These are phyloP conservation scores for Heterobasidion irregulare DNA, from an alignment of 1,284 basidiomycete species.

Conservation along the genomic window DNA sequence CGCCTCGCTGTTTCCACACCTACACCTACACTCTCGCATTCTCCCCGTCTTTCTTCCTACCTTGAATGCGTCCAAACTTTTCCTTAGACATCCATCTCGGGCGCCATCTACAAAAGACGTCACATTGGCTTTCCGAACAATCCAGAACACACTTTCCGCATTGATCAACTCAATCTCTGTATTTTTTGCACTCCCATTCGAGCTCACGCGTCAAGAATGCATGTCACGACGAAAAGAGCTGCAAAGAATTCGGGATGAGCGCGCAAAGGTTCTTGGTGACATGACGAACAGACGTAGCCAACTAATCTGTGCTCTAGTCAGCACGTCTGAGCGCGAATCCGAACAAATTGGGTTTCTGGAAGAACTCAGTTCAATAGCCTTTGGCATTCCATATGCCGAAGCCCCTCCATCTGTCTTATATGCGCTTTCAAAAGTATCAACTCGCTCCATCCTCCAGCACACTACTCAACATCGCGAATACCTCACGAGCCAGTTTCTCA, in stretches of 20 bases:
- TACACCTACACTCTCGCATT: conserved; percentile 25
- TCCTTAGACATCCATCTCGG: neutral
- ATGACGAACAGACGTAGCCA: conserved; percentile 45
- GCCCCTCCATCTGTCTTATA: conserved; percentile 5
- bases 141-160: conserved; percentile 9
- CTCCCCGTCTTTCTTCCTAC: conserved; percentile 13
- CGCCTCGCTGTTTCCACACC: conserved; percentile 57
- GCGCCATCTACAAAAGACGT: conserved; percentile 9
- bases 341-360: conserved; percentile 7
- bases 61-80: conserved; percentile 1
- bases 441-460: conserved; percentile 21
- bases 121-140: conserved; percentile 11
- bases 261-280: conserved; percentile 52
- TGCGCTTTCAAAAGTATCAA: no score
- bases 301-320: conserved; percentile 23
- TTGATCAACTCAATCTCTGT: conserved; percentile 14
- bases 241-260: conserved; percentile 51
- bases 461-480: conserved; percentile 20
- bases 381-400: conserved; percentile 2
- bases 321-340: conserved; percentile 5
- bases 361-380: conserved; percentile 5
- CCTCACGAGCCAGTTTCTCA: conserved; percentile 30
- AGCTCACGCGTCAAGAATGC: conserved; percentile 59
- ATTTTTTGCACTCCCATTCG: conserved; percentile 33
- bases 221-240: conserved; percentile 46